These are phyloP conservation scores for Sporothrix luriei DNA, from an alignment of 2,329 filamentous ascomycete genomes.

Conservation along the genomic window DNA sequence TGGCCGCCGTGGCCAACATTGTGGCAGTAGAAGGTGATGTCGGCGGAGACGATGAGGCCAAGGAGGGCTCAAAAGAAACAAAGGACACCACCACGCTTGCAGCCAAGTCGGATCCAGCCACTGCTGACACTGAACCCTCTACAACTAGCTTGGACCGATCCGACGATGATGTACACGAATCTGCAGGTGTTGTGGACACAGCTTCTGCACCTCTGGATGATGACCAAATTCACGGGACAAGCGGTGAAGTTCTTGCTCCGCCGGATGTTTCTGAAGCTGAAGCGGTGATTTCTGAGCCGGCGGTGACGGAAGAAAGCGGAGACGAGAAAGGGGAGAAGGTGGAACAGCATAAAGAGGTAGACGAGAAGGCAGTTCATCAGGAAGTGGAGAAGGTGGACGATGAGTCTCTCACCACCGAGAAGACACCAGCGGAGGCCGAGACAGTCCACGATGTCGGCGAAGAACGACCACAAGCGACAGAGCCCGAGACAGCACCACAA, in stretches of 20 bases:
- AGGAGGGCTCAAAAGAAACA: background rate
- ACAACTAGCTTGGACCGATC: slow-evolving; percentile 29
- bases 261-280: slow-evolving; percentile 10
- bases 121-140: slow-evolving; percentile 31
- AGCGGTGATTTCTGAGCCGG: background rate
- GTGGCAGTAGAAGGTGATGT: slow-evolving; percentile 33
- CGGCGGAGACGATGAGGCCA: slow-evolving; percentile 4
- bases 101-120: slow-evolving; percentile 5
- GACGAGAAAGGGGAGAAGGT: slow-evolving; percentile 1
- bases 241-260: slow-evolving; percentile 8
- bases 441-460: background rate
- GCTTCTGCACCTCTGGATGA: slow-evolving; percentile 23
- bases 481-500: background rate
- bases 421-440: background rate
- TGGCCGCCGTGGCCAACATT: slow-evolving; percentile 25
- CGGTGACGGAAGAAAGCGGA: background rate
- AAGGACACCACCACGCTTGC: background rate
- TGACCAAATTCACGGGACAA: slow-evolving; percentile 14
- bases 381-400: background rate
- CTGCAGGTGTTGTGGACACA: slow-evolving; percentile 30
- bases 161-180: slow-evolving; percentile 30
- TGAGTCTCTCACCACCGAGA: background rate
- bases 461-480: too few relatives aligned
- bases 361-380: background rate
- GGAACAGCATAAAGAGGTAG: background rate